Conservation (phyloP, 148 eudicot genomes). For the Rhododendron ovatum region DNA sequence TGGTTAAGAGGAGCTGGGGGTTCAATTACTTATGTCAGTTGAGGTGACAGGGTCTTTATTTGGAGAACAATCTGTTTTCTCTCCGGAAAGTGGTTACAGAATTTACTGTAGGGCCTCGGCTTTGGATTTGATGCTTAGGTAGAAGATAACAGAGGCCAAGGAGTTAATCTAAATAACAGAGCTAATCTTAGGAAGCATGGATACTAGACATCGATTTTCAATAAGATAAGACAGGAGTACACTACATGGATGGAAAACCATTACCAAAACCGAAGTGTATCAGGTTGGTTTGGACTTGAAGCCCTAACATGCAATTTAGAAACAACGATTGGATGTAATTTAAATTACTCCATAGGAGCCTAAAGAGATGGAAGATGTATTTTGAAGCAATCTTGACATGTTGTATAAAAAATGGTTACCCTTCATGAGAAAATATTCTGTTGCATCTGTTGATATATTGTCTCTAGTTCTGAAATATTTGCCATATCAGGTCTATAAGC, state of each 20-base stretch:
- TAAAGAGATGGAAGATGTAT: background rate
- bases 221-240: background rate
- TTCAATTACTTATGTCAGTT: background rate
- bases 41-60: background rate
- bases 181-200: background rate
- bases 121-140: background rate
- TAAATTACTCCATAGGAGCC: background rate
- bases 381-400: background rate
- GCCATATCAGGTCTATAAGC: slow-evolving; percentile 63
- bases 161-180: background rate
- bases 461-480: slow-evolving; percentile 14
- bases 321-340: background rate
- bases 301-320: background rate
- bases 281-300: background rate
- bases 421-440: background rate
- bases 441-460: background rate
- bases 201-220: background rate
- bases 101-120: background rate
- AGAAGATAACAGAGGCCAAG: background rate
- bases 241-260: background rate
- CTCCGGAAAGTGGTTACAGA: background rate
- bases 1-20: background rate
- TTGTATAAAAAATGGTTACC: background rate
- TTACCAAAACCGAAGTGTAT: background rate
- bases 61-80: background rate